A percentile compares a stretch with the other conserved stretches of the same genome.
Evolutionary conservation across 2,329 filamentous ascomycete genomes (phyloP).

Genomic region (Sordariomycetes sp.): DNA sequence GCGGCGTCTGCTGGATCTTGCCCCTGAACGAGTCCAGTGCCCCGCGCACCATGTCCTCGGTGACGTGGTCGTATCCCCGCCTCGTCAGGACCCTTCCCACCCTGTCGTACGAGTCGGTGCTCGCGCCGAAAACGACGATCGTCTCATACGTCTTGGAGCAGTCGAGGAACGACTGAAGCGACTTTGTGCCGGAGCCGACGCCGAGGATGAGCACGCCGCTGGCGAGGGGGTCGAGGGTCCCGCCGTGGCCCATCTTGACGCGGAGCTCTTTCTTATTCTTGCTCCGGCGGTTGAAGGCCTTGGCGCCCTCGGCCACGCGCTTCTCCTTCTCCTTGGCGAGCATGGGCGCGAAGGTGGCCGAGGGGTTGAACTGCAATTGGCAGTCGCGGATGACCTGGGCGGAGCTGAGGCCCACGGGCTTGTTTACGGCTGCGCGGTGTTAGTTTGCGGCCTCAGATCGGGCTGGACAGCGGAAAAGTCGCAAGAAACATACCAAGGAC

Average conservation of each 20-base stretch:
- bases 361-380: conserved; percentile 73
- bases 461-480: background rate
- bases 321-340: conserved; percentile 48
- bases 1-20: conserved; percentile 78
- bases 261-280: conserved; percentile 45
- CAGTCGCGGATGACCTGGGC: conserved; percentile 84
- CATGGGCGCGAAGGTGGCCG: conserved; percentile 65
- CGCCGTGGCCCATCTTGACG: conserved; percentile 92
- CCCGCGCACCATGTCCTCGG: conserved; percentile 62
- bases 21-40: conserved; percentile 66
- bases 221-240: conserved; percentile 86
- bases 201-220: conserved; percentile 87
- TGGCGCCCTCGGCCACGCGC: conserved; percentile 41
- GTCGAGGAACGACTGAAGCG: conserved; percentile 61
- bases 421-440: conserved; percentile 63
- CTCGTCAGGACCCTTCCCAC: conserved; percentile 71
- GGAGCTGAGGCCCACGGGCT: conserved; percentile 75
- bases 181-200: conserved; percentile 78
- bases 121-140: conserved; percentile 77
- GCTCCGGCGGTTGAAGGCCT: conserved; percentile 45
- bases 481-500: conserved; percentile 35
- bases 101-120: conserved; percentile 84
- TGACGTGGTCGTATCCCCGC: conserved; percentile 69
- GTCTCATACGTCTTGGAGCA: conserved; percentile 94
- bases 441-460: conserved; percentile 5